These are phyloP conservation scores for Akanthomyces uredinophilus DNA, from an alignment of 2,329 filamentous ascomycete genomes.

Conservation along the genomic window DNA sequence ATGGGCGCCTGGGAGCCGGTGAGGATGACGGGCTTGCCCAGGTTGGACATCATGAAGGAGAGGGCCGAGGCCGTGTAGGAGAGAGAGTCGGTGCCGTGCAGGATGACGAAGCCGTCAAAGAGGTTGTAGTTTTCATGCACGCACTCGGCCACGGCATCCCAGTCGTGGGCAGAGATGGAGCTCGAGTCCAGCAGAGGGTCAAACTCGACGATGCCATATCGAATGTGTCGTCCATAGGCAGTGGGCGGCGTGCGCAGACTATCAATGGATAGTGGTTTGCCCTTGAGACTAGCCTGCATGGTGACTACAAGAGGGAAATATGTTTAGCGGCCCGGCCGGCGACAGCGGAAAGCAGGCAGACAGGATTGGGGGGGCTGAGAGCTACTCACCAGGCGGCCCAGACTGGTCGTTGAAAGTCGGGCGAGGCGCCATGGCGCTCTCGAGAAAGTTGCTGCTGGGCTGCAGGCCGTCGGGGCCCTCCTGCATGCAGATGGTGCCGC, in stretches of 20 bases:
- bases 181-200: constrained; percentile 80
- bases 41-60: constrained; percentile 87
- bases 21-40: constrained; percentile 86
- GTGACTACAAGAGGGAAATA: constrained; percentile 35
- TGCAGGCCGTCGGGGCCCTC: constrained; percentile 73
- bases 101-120: constrained; percentile 86
- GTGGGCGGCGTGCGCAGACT: constrained; percentile 76
- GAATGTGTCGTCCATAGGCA: constrained; percentile 72
- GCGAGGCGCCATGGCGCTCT: constrained; percentile 74
- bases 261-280: constrained; percentile 48
- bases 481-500: constrained; percentile 88
- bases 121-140: constrained; percentile 79
- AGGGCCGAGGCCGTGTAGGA: constrained; percentile 86
- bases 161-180: constrained; percentile 80
- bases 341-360: neutral
- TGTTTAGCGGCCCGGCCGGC: constrained; percentile 8
- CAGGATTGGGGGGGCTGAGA: neutral
- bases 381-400: constrained; percentile 24
- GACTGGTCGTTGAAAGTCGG: constrained; percentile 76
- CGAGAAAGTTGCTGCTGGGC: constrained; percentile 73
- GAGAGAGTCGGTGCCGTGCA: constrained; percentile 86
- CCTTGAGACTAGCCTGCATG: constrained; percentile 47
- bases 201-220: constrained; percentile 83
- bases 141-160: constrained; percentile 77
- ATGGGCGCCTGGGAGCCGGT: constrained; percentile 82